Evolutionary conservation across 1,284 basidiomycete species (phyloP), one percentile per base, ranked within the genome.

Genomic region (Termitomyces sp.): DNA sequence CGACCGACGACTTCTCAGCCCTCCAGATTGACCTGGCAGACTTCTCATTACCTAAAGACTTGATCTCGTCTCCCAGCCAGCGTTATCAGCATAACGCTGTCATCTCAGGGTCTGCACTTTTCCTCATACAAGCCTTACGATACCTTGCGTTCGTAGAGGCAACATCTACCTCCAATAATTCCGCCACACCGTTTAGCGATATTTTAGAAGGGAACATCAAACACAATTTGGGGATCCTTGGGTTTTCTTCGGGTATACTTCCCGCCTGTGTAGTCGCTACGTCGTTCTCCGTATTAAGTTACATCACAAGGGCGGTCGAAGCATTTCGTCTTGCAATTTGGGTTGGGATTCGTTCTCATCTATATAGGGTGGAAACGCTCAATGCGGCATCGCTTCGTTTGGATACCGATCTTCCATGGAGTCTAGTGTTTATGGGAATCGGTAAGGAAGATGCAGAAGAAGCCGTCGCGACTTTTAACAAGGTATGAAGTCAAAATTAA

Each of bases 231-330:
- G 79, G 77, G n/a, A 60, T 83, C 39, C 64, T 84, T 1, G 81
- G 80, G 2, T 81, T 84, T 63, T 85, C 82, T 5, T 83, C 80
- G 19, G 84, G 84, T 16, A 73, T 84, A 49, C 66, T 86, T 44
- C 69, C 79, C 8, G 81, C 83, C 2, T 77, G 76, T 48, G 75
- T 82, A 9, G 75, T 78, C 4, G 77, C 72, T 19, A 68, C 77
- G 3, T 81, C 82, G 0, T 52, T 59, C 9, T 68, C 68, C 37
- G 63, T 70, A 19, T 62, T 73, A 24, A 63, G 70, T 3, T 81
- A 76, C 55, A 70, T 84, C 42, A 63, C 67, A 2, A 66, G 68
- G 44, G 68, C 80, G 3, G 71, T 80, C 5, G 72, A 84, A 58
- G 73, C 70, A 1, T 83, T 75, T 60, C 75, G 79, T 26, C 61